These are phyloP conservation scores for Selaginella moellendorffii DNA, from an alignment of 75 land plant species.

Conservation along the genomic window DNA sequence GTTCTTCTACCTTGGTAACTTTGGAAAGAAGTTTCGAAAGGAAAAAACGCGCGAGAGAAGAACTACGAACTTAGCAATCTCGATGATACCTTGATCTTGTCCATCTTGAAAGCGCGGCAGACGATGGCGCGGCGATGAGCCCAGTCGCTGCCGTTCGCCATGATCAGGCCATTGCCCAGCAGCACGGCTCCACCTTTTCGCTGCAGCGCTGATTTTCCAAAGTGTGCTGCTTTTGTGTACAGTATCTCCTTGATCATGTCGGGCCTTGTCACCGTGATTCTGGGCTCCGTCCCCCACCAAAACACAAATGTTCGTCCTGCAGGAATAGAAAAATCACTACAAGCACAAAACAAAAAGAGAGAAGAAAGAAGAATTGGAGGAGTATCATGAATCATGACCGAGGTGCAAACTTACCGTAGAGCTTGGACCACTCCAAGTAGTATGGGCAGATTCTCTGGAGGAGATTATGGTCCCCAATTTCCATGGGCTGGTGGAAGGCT, in stretches of 20 bases:
- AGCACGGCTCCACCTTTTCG: constrained; percentile 27
- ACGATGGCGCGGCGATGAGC: constrained; percentile 43
- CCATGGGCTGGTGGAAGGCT: too few relatives aligned
- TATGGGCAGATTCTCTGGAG: too few relatives aligned
- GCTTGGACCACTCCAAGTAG: too few relatives aligned
- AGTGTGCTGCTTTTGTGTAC: neutral
- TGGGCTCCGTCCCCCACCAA: neutral
- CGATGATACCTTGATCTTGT: constrained; percentile 52
- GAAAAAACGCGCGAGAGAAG: neutral
- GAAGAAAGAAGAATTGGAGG: too few relatives aligned
- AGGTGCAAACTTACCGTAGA: too few relatives aligned
- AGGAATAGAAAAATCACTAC: too few relatives aligned
- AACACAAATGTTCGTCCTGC: neutral
- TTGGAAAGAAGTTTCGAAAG: too few relatives aligned
- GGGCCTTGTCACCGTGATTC: neutral
- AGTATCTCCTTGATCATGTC: neutral
- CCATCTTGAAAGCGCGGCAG: constrained; percentile 52
- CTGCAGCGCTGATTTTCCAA: constrained; percentile 34
- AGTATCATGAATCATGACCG: too few relatives aligned
- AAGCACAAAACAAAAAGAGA: too few relatives aligned
- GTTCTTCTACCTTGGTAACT: too few relatives aligned
- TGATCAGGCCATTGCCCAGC: constrained; percentile 50
- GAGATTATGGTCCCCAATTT: too few relatives aligned
- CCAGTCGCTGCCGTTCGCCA: constrained; percentile 54
- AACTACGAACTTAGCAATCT: too few relatives aligned